phyloP scores from a whole-genome alignment of 2,329 filamentous ascomycete genomes.

The Aspergillus cejpii region DNA sequence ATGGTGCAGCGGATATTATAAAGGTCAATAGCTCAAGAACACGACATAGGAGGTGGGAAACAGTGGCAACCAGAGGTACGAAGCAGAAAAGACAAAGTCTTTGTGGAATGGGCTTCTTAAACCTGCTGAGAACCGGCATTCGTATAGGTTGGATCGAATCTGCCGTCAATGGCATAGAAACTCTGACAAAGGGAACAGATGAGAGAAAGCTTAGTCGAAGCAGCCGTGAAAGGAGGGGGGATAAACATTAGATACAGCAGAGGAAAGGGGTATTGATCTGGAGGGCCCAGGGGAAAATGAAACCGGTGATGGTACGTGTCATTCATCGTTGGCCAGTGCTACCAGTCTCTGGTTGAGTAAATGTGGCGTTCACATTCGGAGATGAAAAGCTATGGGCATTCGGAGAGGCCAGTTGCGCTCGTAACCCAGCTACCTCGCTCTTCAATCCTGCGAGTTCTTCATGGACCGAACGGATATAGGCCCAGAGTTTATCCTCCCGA shows the following conservation, averaged over 20 bases:
- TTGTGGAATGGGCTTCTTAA: not conserved
- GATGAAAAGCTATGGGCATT: constrained; percentile 20
- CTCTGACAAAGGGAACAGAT: not conserved
- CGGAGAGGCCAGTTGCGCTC: constrained; percentile 36
- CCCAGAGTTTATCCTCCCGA: constrained; percentile 39
- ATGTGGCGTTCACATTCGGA: constrained; percentile 11
- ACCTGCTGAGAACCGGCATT: not conserved
- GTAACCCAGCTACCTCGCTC: constrained; percentile 38
- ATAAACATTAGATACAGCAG: not conserved
- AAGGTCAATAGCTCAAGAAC: not conserved
- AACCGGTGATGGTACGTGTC: not conserved
- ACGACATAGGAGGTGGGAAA: not conserved
- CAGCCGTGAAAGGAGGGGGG: not conserved
- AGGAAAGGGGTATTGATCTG: no score
- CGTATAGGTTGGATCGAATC: not conserved
- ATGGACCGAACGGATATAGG: constrained; percentile 40
- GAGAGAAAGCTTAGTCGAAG: not conserved
- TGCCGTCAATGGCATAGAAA: not conserved
- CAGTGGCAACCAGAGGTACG: not conserved
- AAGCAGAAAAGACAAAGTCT: not conserved
- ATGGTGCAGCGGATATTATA: not conserved
- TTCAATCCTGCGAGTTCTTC: constrained; percentile 37
- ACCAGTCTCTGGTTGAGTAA: constrained; percentile 10
- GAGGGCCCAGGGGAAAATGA: not conserved
- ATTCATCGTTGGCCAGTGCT: constrained; percentile 16